Evolutionary conservation across 2,329 filamentous ascomycete genomes (phyloP).

Genomic region (Parascedosporium putredinis): DNA sequence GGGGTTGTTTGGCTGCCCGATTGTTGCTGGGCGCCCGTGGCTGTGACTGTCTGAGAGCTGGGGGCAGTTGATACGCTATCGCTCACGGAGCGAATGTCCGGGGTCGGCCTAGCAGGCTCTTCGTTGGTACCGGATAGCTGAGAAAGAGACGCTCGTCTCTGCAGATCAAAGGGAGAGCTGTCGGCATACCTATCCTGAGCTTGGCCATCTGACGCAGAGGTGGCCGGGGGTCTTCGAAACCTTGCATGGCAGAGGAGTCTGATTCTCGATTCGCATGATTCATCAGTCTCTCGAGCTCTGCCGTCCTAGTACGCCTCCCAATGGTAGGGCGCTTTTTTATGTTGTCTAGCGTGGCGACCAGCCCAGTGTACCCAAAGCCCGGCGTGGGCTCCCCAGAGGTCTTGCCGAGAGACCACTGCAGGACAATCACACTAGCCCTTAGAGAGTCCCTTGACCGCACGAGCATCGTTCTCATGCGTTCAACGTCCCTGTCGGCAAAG

Average conservation of each 20-base stretch:
- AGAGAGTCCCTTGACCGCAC: slow-evolving; percentile 49
- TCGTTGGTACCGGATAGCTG: not conserved
- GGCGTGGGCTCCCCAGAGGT: slow-evolving; percentile 48
- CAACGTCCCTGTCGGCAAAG: slow-evolving; percentile 51
- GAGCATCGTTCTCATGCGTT: slow-evolving; percentile 47
- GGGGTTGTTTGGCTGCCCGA: too few species aligned
- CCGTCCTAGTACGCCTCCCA: not conserved
- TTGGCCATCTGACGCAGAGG: not conserved
- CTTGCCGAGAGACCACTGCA: slow-evolving; percentile 54
- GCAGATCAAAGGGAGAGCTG: not conserved
- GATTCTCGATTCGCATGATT: not conserved
- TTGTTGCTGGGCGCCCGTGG: too few species aligned
- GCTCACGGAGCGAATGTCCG: not conserved
- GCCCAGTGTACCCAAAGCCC: slow-evolving; percentile 57
- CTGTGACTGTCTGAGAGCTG: not conserved
- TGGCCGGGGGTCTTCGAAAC: not conserved
- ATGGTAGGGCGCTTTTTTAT: not conserved
- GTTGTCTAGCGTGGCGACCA: slow-evolving; percentile 51
- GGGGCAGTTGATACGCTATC: not conserved
- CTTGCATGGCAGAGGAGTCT: not conserved
- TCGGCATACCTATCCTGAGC: not conserved
- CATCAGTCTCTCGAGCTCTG: not conserved
- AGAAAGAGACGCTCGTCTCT: not conserved
- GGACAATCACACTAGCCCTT: slow-evolving; percentile 52
- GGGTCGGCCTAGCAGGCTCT: not conserved